Evolutionary conservation across 208 protist species (phyloP), one percentile per base, ranked within the genome.

Genomic region (Acanthamoeba sp.): DNA sequence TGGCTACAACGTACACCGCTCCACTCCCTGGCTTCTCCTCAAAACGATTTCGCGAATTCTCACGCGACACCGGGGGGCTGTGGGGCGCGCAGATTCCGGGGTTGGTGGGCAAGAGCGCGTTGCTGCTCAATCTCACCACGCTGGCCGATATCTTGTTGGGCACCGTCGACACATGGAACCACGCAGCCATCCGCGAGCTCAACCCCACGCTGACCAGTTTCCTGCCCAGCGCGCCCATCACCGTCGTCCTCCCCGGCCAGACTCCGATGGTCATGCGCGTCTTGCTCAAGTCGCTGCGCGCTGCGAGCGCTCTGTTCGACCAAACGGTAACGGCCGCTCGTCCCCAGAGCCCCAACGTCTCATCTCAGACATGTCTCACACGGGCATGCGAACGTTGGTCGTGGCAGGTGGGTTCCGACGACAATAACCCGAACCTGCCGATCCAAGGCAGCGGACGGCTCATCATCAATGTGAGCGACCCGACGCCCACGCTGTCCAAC

Each of bases 131-230:
- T 20, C 66, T 76, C 66, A 76, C 66, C n/a, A 40, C 36, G 16
- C 10, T 76, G 66, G 66, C 66, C 9, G 29, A 76, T 29, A 76
- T 76, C 29, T 42, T 76, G 66, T 29, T 76, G 66, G 66, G 66
- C 66, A 76, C 66, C n/a, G 66, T 76, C 9, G 66, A 42, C 66
- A 76, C 12, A 0, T 76, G 66, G 66, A 14, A 40, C n/a, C 29
- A 76, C 66, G 14, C 32, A 20, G 66, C 66, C 66, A 76, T 76
- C 29, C 66, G 36, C 32, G 66, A 76, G 36, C 66, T 76, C 32
- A 76, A 76, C n/a, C 66, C 66, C 66, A 76, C 66, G 12, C 66
- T 76, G 32, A 76, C 29, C 66, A 42, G 66, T 40, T 18, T 76
- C 29, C 36, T 76, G 66, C 66, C 66, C 16, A 76, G n/a, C 66